Conservation (phyloP, 2,329 filamentous ascomycete genomes). For the Bisporella sp. region DNA sequence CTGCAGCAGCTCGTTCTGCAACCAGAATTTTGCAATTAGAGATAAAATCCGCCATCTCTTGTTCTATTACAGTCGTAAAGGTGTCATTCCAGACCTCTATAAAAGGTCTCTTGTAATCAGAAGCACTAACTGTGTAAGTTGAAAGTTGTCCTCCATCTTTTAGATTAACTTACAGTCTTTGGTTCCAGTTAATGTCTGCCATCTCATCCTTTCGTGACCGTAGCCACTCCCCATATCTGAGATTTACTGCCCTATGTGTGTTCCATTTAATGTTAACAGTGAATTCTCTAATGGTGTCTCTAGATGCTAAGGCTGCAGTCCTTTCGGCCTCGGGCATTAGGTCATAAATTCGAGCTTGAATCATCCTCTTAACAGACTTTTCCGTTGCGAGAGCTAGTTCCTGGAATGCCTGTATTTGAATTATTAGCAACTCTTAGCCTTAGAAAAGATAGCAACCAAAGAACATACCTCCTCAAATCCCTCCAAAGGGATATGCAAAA, state of each 20-base stretch:
- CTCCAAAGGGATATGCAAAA: neutral
- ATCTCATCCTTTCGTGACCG: neutral
- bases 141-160: neutral
- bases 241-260: constrained; percentile 11
- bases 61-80: constrained; percentile 4
- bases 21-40: constrained; percentile 1
- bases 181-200: constrained; percentile 11
- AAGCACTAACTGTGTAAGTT: neutral
- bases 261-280: constrained; percentile 8
- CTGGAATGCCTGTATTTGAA: neutral
- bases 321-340: constrained; percentile 2
- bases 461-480: neutral
- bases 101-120: neutral
- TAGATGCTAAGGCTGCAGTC: neutral
- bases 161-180: constrained; percentile 12
- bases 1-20: neutral
- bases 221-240: constrained; percentile 5
- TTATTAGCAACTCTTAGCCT: neutral
- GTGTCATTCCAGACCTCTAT: constrained; percentile 2
- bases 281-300: constrained; percentile 1
- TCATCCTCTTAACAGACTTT: neutral
- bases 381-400: neutral
- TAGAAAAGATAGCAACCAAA: neutral
- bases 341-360: constrained; percentile 1
- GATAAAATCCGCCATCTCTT: neutral